Base-by-base conservation (phyloP, 2,329 filamentous ascomycete species). In the Thielaviopsis euricoi region DNA sequence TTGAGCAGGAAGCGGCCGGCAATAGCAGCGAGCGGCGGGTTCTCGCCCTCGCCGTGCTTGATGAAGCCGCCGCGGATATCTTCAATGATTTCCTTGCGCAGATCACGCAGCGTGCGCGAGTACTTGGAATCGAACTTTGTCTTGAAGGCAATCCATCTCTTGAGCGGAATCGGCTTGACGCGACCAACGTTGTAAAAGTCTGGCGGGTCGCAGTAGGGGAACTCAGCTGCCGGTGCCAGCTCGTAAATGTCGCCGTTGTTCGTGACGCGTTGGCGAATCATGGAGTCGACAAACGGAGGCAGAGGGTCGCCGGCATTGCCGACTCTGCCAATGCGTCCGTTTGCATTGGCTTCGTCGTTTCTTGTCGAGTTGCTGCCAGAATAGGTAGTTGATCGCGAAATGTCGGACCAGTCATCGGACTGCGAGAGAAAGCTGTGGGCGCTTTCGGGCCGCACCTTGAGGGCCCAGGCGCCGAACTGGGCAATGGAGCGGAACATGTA, bases 401-500 rank as follows among this genome's bases (percentile, higher is more conserved):
- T n/a, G 9, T 58, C 57, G 17, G 21, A 22, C 21, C 40, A 43
- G 21, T 50, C 22, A 21, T 55, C 52, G 7, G 70, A 70, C 5
- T 67, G 73, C 1, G 82, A 83, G 7, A 69, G 69, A 5, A 67
- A 73, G 1, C 82, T 83, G 12, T 66, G 73, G 0, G 87, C 89
- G 12, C 80, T 75, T 62, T 90, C 86, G 60, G 94, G 87, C 61
- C 90, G 85, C 40, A 85, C 69, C 0, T 90, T 88, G 22, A 96
- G 76, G 0, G 86, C 86, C 90, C 90, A 97, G 0, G 90, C 89
- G 1, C 89, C 86, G 66, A 98, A 97, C 64, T 96, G 91, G 0
- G 93, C 87, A 56, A 96, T 82, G 1, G 88, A 87, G 53, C 91
- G 81, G 68, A 89, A 97, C 89, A 97, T 96, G 71, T 86, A 87